Percentiles rank a stretch among this genome's conserved stretches.
These are phyloP conservation scores for Teratosphaeria viscida DNA, from an alignment of 2,329 filamentous ascomycete genomes.

Conservation along the genomic window DNA sequence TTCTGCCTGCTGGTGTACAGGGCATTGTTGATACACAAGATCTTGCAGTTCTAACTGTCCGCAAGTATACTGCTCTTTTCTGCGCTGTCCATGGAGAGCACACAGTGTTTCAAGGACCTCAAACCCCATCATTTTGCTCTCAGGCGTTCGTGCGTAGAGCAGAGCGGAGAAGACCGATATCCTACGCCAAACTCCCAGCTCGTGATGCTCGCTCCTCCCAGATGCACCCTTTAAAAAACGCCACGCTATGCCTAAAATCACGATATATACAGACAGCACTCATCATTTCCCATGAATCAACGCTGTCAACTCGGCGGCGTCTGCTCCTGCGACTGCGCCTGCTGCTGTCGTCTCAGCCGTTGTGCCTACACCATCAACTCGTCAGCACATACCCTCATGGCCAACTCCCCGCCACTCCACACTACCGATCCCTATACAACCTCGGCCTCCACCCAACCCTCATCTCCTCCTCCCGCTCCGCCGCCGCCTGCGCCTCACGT, in stretches of 20 bases:
- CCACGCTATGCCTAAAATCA: slow-evolving; percentile 17
- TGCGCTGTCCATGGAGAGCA: not conserved
- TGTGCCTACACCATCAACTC: slow-evolving; percentile 14
- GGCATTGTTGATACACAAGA: not conserved
- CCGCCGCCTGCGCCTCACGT: slow-evolving; percentile 58
- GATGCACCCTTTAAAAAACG: slow-evolving; percentile 8
- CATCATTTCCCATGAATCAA: not conserved
- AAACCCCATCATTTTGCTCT: not conserved
- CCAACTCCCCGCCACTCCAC: not conserved
- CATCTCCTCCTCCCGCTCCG: slow-evolving; percentile 64
- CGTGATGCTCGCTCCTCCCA: slow-evolving; percentile 2
- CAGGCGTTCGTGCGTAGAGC: not conserved
- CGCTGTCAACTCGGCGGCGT: slow-evolving; percentile 8
- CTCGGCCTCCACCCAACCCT: slow-evolving; percentile 90
- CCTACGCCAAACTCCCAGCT: not conserved
- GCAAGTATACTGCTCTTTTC: not conserved
- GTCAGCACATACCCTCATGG: slow-evolving; percentile 12
- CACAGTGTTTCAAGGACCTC: not conserved
- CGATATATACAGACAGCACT: not conserved
- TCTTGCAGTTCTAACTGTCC: not conserved
- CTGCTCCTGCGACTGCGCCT: slow-evolving; percentile 4
- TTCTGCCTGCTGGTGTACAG: not conserved
- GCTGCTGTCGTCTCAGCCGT: slow-evolving; percentile 17
- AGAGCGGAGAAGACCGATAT: slow-evolving; percentile 3
- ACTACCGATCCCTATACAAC: slow-evolving; percentile 69